Evolutionary conservation across 306 rosid species (phyloP), one percentile per base, ranked within the genome.

Genomic region (Vigna reflexopilosa): DNA sequence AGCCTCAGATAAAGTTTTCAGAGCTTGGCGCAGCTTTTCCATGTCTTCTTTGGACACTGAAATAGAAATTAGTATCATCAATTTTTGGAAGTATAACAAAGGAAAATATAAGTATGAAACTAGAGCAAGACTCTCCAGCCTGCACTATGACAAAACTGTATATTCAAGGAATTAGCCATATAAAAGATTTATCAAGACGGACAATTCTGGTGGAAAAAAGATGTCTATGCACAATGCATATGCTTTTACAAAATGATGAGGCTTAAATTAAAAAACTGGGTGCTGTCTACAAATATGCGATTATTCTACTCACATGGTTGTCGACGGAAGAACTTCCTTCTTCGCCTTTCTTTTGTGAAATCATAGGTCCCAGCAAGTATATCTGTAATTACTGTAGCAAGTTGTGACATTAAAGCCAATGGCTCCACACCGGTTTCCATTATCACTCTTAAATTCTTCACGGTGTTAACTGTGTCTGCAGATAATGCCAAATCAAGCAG

Each of bases 381-480:
- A 82, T 96, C 99, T 13, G 98, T 96, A 77, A 96, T 96, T 19
- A 96, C 95, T 19, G 97, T 96, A 15, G 99, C 98, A 45, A 96
- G 97, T 79, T 96, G 99, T 70, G 99, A 91, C 98, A 96, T 96
- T 78, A 96, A 89, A 65, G 93, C 93, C 80, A 93, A 78, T 67
- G 99, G 98, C 77, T 96, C 99, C 49, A 96, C 99, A 54, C 99
- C 98, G 67, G 91, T 85, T 89, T 96, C 98, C 93, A 96, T 96
- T 77, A 96, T 91, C 78, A 85, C 85, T 81, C 99, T 86, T 91
- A 93, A 80, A 81, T 90, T 90, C 90, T 96, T 96, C 78, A 96
- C 98, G 0, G 99, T 96, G 81, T 96, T 93, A 19, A 91, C 97
- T 22, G 98, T 96, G 89, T 96, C 99, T 6, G 99, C 98, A 15